These are phyloP conservation scores for Dothiorella sarmentorum DNA, from an alignment of 2,329 filamentous ascomycete species.

Conservation along the genomic window DNA sequence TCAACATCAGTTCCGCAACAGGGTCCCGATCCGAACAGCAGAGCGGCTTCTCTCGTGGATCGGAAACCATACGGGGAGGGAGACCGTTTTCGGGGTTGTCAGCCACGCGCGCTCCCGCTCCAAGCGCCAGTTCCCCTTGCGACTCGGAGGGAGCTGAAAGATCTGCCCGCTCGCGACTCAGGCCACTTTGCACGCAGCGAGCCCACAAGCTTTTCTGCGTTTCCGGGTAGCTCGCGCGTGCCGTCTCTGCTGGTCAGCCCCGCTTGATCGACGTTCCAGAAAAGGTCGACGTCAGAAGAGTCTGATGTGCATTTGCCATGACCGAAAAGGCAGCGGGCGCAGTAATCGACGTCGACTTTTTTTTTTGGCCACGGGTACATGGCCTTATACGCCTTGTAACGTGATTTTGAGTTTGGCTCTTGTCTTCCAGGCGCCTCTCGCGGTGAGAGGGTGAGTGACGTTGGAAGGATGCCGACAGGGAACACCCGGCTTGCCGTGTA, in stretches of 20 bases:
- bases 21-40: too few relatives aligned
- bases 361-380: too few relatives aligned
- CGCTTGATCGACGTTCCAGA: not conserved
- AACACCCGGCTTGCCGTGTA: not conserved
- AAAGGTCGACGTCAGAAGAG: not conserved
- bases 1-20: too few relatives aligned
- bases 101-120: not conserved
- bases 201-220: slow-evolving; percentile 5
- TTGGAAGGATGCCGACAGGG: not conserved
- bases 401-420: not conserved
- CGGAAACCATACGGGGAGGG: not conserved
- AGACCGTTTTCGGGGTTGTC: not conserved
- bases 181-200: not conserved
- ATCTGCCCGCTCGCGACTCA: slow-evolving; percentile 13
- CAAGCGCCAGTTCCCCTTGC: not conserved
- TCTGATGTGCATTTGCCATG: too few relatives aligned
- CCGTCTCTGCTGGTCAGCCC: not conserved
- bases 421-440: not conserved
- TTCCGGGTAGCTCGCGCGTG: slow-evolving; percentile 1
- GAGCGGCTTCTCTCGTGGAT: not conserved
- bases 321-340: not conserved
- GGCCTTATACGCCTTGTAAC: not conserved
- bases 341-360: too few relatives aligned
- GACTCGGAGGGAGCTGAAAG: not conserved
- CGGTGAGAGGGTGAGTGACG: not conserved